A percentile compares a stretch with the other conserved stretches of the same genome.
Conservation (phyloP, 1,284 basidiomycete species). For the Thecaphora frezii region DNA sequence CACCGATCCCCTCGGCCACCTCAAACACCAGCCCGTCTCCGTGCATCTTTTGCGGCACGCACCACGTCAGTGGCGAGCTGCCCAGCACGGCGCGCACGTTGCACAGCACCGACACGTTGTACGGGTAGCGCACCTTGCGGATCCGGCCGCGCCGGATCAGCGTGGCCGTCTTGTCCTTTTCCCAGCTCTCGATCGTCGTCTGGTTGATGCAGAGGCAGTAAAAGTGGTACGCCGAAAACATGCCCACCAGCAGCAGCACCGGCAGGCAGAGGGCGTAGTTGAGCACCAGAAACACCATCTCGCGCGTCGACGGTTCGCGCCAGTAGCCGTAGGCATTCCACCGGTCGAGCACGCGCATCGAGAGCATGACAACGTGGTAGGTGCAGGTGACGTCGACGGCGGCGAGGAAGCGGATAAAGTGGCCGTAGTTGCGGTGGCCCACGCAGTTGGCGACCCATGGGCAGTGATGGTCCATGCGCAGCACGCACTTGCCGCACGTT, state of each 20-base stretch:
- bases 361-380: slow-evolving; percentile 38
- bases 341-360: slow-evolving; percentile 37
- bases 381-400: slow-evolving; percentile 79
- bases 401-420: slow-evolving; percentile 63
- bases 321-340: slow-evolving; percentile 58
- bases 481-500: slow-evolving; percentile 49
- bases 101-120: slow-evolving; percentile 71
- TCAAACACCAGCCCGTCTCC: slow-evolving; percentile 75
- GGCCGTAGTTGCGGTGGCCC: slow-evolving; percentile 58
- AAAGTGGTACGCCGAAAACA: slow-evolving; percentile 78
- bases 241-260: slow-evolving; percentile 79
- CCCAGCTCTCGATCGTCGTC: slow-evolving; percentile 96
- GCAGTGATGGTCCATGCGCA: slow-evolving; percentile 64
- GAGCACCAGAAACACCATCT: slow-evolving; percentile 80
- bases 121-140: slow-evolving; percentile 82
- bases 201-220: slow-evolving; percentile 78
- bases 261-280: slow-evolving; percentile 85
- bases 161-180: slow-evolving; percentile 89
- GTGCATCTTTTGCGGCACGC: slow-evolving; percentile 67
- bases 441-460: slow-evolving; percentile 64
- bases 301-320: slow-evolving; percentile 71
- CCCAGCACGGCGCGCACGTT: slow-evolving; percentile 82
- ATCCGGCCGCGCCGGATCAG: slow-evolving; percentile 83
- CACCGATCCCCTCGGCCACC: slow-evolving; percentile 11
- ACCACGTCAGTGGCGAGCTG: slow-evolving; percentile 74